Conservation (phyloP, 2,329 filamentous ascomycete species). For the Chaetomiaceae sp. region DNA sequence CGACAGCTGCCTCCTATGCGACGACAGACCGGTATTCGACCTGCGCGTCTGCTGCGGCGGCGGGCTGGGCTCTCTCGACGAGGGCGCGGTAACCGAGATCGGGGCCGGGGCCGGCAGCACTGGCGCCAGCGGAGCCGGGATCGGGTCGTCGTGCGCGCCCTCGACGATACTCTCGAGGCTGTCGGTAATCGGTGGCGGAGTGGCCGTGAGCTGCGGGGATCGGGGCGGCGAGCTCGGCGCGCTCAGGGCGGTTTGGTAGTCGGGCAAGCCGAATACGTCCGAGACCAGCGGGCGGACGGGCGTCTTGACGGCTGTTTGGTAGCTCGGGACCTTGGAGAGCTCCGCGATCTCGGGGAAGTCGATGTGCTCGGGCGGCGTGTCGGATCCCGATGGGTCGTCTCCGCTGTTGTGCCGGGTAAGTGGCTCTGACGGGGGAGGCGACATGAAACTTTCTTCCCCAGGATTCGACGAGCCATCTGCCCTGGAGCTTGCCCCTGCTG, state of each 20-base stretch:
- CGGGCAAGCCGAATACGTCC: conserved; percentile 53
- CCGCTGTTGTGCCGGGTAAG: conserved; percentile 53
- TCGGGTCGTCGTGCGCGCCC: neutral
- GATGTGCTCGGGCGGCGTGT: conserved; percentile 53
- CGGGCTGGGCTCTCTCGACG: conserved; percentile 21
- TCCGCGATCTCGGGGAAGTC: conserved; percentile 58
- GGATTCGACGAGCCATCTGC: conserved; percentile 34
- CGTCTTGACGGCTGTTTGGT: conserved; percentile 67
- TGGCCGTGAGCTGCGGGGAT: conserved; percentile 38
- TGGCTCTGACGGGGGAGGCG: conserved; percentile 39
- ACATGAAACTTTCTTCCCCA: conserved; percentile 32
- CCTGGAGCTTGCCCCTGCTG: conserved; percentile 35
- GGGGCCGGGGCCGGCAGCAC: neutral
- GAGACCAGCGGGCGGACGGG: conserved; percentile 52
- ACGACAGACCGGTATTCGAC: conserved; percentile 20
- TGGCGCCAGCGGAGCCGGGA: too few relatives aligned
- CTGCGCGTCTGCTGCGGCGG: conserved; percentile 14
- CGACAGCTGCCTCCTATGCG: conserved; percentile 27
- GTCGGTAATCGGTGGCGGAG: conserved; percentile 31
- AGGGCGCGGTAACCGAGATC: neutral
- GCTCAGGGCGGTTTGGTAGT: conserved; percentile 60
- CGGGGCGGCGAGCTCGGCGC: conserved; percentile 49
- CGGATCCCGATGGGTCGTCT: conserved; percentile 47
- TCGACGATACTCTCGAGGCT: conserved; percentile 32
- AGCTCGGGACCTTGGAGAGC: conserved; percentile 71